These are phyloP conservation scores for Pythium rhizo-oryzae DNA, from an alignment of 352 stramenopile species.

Conservation along the genomic window DNA sequence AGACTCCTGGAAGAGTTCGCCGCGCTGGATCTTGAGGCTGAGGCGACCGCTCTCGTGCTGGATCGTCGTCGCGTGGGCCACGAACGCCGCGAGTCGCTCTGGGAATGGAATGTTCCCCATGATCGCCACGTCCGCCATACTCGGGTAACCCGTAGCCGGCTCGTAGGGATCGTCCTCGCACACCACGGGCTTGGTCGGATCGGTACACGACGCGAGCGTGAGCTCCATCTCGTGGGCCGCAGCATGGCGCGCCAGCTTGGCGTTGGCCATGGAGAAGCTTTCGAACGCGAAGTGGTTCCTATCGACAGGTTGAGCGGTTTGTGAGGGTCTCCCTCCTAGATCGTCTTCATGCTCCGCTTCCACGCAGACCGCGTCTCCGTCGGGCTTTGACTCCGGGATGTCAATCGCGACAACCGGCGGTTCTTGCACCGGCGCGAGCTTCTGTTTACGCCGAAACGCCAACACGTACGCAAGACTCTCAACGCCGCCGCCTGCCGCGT, in stretches of 20 bases:
- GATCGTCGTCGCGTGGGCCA: slow-evolving; percentile 1
- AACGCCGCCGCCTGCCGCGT: no score
- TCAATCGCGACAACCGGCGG: background rate
- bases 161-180: background rate
- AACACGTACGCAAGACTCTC: slow-evolving; percentile 1
- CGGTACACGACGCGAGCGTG: background rate
- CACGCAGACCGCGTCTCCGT: background rate
- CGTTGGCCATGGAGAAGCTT: background rate
- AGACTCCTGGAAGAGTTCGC: background rate
- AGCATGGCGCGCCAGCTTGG: background rate
- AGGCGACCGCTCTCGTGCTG: background rate
- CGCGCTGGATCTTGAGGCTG: slow-evolving; percentile 4
- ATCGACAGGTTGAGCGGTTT: background rate
- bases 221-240: background rate
- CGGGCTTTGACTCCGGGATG: background rate
- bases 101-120: background rate
- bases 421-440: background rate
- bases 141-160: background rate
- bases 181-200: background rate
- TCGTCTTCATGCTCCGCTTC: background rate
- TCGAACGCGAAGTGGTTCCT: background rate
- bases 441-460: background rate
- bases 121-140: background rate
- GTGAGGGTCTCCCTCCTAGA: background rate
- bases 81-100: background rate